Base-by-base conservation (phyloP, 257 asterid genomes). In the Solanum lignicaule region DNA sequence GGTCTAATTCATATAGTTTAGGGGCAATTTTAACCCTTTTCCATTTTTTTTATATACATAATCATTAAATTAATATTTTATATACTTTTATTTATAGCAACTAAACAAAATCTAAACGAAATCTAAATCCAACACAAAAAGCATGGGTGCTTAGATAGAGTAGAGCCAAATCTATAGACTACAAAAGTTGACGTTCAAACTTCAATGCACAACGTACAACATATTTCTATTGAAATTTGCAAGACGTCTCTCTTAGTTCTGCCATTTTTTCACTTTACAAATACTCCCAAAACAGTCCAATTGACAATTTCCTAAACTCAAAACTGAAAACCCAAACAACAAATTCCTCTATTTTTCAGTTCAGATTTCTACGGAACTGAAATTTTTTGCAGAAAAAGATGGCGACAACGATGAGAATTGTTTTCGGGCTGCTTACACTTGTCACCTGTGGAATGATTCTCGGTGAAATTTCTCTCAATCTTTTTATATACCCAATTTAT, bases 381-480 rank as follows among this genome's bases (percentile, higher is more conserved):
- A 27, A 43, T 0, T 43, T 41, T 60, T 43, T 79, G 65, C 65
- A 32, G 10, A 46, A 85, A 33, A 73, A 21, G 13, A 90, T 91
- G 93, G 90, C 88, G 9, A 36, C 89, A 36, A 85, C 90, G 7
- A 89, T 89, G 91, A 91, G 90, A 90, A 88, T 94, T 73, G 90
- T 94, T 88, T 85, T 95, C 81, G 94, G 94, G n/a, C 94, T 95
- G 58, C 97, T 95, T 15, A 90, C 95, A 83, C 87, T 95, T 87
- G 95, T 95, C 87, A 89, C 98, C 9, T 84, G 90, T 60, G 98
- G 96, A 91, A 94, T 94, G 97, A 93, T 95, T 87, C 88, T 95
- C 88, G 98, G 98, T 94, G 89, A 78, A 58, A 79, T 48, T 23
- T 16, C 52, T 89, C 86, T 85, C 4, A 58, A 84, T 60, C 41